Base-by-base conservation (phyloP, 164 flowering plant genomes). In the Akebia trifoliata region DNA sequence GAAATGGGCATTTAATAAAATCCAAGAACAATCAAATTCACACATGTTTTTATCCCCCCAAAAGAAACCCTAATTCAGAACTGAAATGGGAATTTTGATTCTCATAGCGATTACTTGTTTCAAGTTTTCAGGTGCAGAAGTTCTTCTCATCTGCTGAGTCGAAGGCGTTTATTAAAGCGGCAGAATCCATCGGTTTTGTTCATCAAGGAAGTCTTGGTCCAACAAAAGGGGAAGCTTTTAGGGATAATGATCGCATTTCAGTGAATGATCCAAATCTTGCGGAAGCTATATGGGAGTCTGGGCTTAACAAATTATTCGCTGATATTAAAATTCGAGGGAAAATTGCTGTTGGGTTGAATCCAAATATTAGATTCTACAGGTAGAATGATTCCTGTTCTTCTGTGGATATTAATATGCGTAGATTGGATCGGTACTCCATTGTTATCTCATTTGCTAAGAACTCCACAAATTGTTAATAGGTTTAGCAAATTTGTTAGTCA, bases 171-270 rank as follows among this genome's bases (percentile, higher is more conserved):
- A 29, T 86, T 29, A 72, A 74, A 61, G 73, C 50, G 57, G 91
- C 96, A 22, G 97, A 87, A 54, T 73, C 84, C 1, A 57, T 78
- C 43, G 96, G 96, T 26, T 90, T 90, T 74, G 70, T 50, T 12
- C 90, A 84, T 59, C 96, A 90, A 80, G 96, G 94, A 28, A 90
- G 97, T 59, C 94, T 77, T 64, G 96, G 96, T 43, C 96, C 94
- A 11, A 58, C 86, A 14, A 70, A 77, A 59, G 97, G 97, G n/a
- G 96, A 90, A 72, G 97, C 97, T 37, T 87, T 71, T 46, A 76
- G 97, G 71, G 97, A 90, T 63, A 87, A 87, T 68, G 94, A 87
- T 59, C 70, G 97, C 20, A 73, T 84, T 28, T 76, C 97, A 46
- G 77, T 86, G 48, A 65, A 72, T 62, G 97, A 91, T 70, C 88